Base-by-base conservation (phyloP, 2,329 filamentous ascomycete species). In the Sclerotinia trifoliorum region DNA sequence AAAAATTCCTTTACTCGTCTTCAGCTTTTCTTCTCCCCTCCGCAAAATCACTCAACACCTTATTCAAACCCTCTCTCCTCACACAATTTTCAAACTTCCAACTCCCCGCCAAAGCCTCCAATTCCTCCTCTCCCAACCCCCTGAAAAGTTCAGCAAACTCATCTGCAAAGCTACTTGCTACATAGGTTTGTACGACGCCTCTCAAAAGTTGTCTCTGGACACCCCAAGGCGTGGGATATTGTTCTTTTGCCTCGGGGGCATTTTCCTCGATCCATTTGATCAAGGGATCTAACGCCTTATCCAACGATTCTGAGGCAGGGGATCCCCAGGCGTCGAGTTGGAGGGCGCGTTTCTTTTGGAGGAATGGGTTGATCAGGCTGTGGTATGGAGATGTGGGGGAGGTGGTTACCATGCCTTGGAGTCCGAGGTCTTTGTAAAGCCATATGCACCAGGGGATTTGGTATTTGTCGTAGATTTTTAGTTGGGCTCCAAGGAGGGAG, bases 371-470 rank as follows among this genome's bases (percentile, higher is more conserved):
- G 54, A 88, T 81, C 2, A 82, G 80, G 29, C 79, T 79, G 75
- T 85, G 85, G 77, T 84, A 86, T 2, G 79, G 72, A 10, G 80
- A 82, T 15, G 81, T 61, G 15, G 72, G 71, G 32, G 68, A 54
- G 8, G 82, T 78, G 69, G 84, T 82, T 0, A 84, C 78, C 84
- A 87, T 85, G 7, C 84, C 85, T 74, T 86, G 84, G 56, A 83
- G 80, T 0, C 84, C 83, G 51, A 86, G 82, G 68, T 87, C 84
- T 74, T 86, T 87, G 76, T 85, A 86, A 0, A 85, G 76, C 84
- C 85, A 87, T 73, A 89, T 89, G 19, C 79, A 83, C 87, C 86
- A 89, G 65, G 80, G 79, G 48, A 84, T 83, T 61, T 80, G 76
- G 68, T 83, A 76, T 75, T 82, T 81, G 65, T 83, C 81, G 74